Percentiles rank a stretch among this genome's conserved stretches.
phyloP scores from a whole-genome alignment of 2,329 filamentous ascomycete species.

The Hypomyces rosellus region DNA sequence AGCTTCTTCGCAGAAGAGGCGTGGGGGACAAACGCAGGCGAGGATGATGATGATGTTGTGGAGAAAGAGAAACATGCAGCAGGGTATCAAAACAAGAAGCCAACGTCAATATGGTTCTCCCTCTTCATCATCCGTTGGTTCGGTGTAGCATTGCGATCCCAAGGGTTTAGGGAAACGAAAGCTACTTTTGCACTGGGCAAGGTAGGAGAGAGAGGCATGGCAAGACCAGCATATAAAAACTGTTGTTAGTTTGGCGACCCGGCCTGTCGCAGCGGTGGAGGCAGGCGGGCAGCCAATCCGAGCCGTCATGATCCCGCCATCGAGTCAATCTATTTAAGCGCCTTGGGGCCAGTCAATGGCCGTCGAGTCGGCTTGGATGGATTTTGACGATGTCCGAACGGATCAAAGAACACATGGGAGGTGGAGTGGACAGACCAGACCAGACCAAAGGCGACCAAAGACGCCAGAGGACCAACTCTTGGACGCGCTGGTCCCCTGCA shows the following conservation, averaged over 20 bases:
- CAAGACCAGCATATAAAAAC: conserved; percentile 9
- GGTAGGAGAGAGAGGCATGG: conserved; percentile 1
- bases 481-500: neutral
- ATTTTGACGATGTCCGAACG: neutral
- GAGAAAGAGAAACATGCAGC: conserved; percentile 2
- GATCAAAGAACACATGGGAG: conserved; percentile 1
- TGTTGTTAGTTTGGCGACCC: neutral
- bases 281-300: neutral
- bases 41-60: neutral
- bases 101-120: conserved; percentile 16
- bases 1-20: conserved; percentile 22
- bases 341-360: conserved; percentile 6
- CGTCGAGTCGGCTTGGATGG: conserved; percentile 5
- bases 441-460: neutral
- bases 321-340: conserved; percentile 12
- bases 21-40: neutral
- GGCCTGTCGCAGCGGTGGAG: conserved; percentile 5
- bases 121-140: conserved; percentile 20
- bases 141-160: conserved; percentile 10
- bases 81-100: conserved; percentile 12
- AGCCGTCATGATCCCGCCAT: conserved; percentile 4
- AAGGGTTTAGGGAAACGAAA: conserved; percentile 8
- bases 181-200: conserved; percentile 5
- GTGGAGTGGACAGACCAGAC: neutral
- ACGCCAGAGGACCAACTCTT: no score